Conservation (phyloP, 768 basidiomycete species). For the Amanita subjunquillea region DNA sequence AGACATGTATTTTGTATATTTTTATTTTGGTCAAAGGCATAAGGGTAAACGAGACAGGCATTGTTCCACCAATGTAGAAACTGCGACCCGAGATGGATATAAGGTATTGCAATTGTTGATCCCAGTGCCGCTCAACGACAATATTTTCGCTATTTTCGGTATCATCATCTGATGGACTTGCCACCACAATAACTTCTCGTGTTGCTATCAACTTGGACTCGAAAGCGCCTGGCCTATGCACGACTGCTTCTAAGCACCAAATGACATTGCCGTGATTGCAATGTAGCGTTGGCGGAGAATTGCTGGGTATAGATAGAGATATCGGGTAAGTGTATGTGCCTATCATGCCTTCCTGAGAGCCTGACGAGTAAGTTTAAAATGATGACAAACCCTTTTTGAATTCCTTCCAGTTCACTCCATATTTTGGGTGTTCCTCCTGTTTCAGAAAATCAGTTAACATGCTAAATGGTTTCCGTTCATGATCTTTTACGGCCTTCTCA, state of each 20-base stretch:
- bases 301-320: constrained; percentile 75
- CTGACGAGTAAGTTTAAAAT: background rate
- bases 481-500: constrained; percentile 11
- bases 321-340: constrained; percentile 94
- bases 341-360: constrained; percentile 16
- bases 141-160: constrained; percentile 78
- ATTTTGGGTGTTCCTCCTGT: constrained; percentile 22
- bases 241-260: constrained; percentile 76
- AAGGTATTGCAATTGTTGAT: constrained; percentile 74
- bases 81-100: constrained; percentile 65
- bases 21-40: constrained; percentile 80
- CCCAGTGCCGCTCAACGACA: constrained; percentile 85
- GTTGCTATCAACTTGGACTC: constrained; percentile 57
- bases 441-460: constrained; percentile 30
- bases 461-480: constrained; percentile 23
- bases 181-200: constrained; percentile 67
- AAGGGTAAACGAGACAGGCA: constrained; percentile 73
- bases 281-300: constrained; percentile 66
- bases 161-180: constrained; percentile 72
- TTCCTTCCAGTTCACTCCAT: constrained; percentile 65
- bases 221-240: constrained; percentile 77
- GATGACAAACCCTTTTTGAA: constrained; percentile 65
- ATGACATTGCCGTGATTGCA: constrained; percentile 67
- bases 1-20: constrained; percentile 60
- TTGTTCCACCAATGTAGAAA: constrained; percentile 73